Conservation (phyloP, 2,329 filamentous ascomycete species). For the Botrytis galanthina region DNA sequence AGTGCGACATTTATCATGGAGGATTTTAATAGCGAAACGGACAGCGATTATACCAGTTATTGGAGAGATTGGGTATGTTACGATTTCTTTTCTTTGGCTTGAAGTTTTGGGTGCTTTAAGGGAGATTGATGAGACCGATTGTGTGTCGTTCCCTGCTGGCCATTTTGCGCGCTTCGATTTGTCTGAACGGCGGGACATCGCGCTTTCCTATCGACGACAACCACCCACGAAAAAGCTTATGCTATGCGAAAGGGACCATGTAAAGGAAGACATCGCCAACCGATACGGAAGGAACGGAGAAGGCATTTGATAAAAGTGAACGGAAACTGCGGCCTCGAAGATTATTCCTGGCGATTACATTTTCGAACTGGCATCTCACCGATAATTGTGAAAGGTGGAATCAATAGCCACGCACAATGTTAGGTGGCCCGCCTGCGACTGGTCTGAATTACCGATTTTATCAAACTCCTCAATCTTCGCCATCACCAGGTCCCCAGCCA, state of each 20-base stretch:
- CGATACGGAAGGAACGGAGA: neutral
- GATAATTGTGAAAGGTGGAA: neutral
- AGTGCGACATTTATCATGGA: constrained; percentile 62
- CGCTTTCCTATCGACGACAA: neutral
- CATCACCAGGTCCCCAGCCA: neutral
- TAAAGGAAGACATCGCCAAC: neutral
- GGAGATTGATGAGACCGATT: neutral
- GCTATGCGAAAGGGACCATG: neutral
- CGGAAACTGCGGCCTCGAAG: neutral
- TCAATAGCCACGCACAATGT: neutral
- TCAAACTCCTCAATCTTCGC: neutral
- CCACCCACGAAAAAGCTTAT: neutral
- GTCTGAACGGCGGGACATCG: neutral
- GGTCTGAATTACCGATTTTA: neutral
- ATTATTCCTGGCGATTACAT: neutral
- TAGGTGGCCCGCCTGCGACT: too few relatives aligned
- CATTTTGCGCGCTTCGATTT: constrained; percentile 9
- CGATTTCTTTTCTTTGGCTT: constrained; percentile 23
- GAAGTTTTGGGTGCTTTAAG: constrained; percentile 13
- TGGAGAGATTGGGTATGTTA: constrained; percentile 94
- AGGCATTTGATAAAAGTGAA: neutral
- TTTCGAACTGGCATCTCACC: neutral
- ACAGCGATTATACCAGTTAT: constrained; percentile 98
- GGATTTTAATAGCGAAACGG: constrained; percentile 95
- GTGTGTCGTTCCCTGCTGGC: neutral